Evolutionary conservation across 1,284 basidiomycete species (phyloP).

Genomic region (Sporisorium graminicola): DNA sequence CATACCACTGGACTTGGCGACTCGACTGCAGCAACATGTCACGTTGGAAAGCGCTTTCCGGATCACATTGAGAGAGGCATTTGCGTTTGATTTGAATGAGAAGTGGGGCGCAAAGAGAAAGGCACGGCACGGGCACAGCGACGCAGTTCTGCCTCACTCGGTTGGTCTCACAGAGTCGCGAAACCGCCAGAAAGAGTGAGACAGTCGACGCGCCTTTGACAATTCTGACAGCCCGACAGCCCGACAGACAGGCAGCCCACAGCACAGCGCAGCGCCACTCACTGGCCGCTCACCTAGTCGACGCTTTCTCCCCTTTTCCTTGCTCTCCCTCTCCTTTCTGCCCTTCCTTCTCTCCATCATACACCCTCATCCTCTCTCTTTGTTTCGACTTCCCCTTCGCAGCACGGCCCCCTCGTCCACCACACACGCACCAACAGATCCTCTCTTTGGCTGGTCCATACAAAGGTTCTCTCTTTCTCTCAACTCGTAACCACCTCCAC

Average conservation of each 20-base stretch:
- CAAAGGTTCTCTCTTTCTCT: neutral
- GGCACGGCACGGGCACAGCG: neutral
- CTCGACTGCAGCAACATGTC: neutral
- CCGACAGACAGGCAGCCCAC: neutral
- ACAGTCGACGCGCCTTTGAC: constrained; percentile 1
- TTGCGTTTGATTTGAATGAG: neutral
- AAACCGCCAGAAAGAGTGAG: neutral
- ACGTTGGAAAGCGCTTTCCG: neutral
- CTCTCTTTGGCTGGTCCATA: constrained; percentile 41
- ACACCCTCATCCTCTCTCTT: constrained; percentile 4
- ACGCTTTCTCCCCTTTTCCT: constrained; percentile 10
- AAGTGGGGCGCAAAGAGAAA: neutral
- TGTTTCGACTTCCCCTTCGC: neutral
- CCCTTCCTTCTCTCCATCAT: constrained; percentile 9
- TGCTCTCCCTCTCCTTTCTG: neutral
- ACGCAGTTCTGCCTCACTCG: neutral
- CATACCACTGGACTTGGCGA: neutral
- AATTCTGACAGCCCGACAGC: neutral
- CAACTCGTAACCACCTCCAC: neutral
- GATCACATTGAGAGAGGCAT: neutral
- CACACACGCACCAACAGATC: neutral
- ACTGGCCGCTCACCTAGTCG: neutral
- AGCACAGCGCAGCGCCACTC: neutral
- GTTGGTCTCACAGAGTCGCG: constrained; percentile 7
- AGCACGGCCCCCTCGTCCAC: constrained; percentile 4